These are phyloP conservation scores for Kurtzmaniella natalensis DNA, from an alignment of 1,139 yeast species.

Conservation along the genomic window DNA sequence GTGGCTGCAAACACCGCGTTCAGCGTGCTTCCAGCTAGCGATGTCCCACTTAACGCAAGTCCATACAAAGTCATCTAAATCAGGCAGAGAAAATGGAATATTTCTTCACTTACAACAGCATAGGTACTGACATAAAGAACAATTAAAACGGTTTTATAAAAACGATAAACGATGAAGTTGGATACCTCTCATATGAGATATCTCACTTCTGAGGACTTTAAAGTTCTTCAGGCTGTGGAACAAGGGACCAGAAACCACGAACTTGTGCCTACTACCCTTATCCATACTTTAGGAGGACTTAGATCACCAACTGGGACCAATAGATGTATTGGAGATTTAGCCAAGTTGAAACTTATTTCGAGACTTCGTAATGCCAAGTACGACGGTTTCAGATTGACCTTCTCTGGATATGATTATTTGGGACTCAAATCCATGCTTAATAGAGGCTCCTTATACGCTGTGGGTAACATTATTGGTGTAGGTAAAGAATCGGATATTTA, in stretches of 20 bases:
- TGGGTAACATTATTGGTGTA: slow-evolving; percentile 89
- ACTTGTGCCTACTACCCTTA: slow-evolving; percentile 84
- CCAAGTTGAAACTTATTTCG: slow-evolving; percentile 76
- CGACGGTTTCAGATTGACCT: slow-evolving; percentile 89
- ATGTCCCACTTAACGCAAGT: slow-evolving; percentile 1
- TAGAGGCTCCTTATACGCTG: slow-evolving; percentile 67
- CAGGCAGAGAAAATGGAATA: too few species aligned
- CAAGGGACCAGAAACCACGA: slow-evolving; percentile 91
- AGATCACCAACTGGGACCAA: slow-evolving; percentile 74
- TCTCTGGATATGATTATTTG: slow-evolving; percentile 85
- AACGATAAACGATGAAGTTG: slow-evolving; percentile 59
- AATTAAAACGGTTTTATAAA: neutral
- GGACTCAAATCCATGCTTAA: slow-evolving; percentile 81
- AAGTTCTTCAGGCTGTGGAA: slow-evolving; percentile 85
- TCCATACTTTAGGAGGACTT: slow-evolving; percentile 74
- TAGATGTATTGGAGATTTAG: slow-evolving; percentile 77
- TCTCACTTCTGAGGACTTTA: slow-evolving; percentile 83
- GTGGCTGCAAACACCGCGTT: too few species aligned
- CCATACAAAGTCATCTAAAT: too few species aligned
- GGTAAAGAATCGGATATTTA: slow-evolving; percentile 97
- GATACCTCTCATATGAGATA: slow-evolving; percentile 94
- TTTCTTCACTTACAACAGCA: too few species aligned
- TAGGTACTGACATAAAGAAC: too few species aligned
- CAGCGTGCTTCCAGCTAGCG: too few species aligned
- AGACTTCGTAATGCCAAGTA: slow-evolving; percentile 80